Evolutionary conservation across 2,329 filamentous ascomycete species (phyloP), one percentile per base, ranked within the genome.

Genomic region (Boeremia lycopersici): DNA sequence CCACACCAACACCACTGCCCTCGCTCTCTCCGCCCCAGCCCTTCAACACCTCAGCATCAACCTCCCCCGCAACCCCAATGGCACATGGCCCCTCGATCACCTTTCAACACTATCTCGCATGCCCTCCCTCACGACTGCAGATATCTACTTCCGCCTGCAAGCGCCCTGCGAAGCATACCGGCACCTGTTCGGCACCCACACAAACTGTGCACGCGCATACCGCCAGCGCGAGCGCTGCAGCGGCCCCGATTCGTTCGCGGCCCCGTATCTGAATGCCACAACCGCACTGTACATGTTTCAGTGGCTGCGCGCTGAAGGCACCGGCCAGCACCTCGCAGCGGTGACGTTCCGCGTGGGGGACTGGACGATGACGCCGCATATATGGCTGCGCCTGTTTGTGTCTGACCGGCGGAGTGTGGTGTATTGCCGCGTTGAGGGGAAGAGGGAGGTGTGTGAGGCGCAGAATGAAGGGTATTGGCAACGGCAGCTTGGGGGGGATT

Each of bases 341-440:
- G 50, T 59, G 1, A 62, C 48, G 0, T 62, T 65, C 31, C 58
- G 45, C 23, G 42, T 46, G 3, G 62, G 62, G 3, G 59, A 65
- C 19, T 66, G 56, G 58, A 30, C 23, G 0, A 31, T 46, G n/a
- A 1, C 0, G 4, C 34, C 39, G 51, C 17, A 19, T 17, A n/a
- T 30, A 38, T 17, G 15, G 23, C 2, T 23, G 8, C n/a, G 19
- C 15, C 23, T 2, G 26, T 8, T 19, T 23, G n/a, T 60, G 45
- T 47, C n/a, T 48, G 19, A 51, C 1, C 34, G 34, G 8, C n/a
- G 45, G 15, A 13, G 17, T 11, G 19, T 9, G 10, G 44, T 47
- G 26, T 11, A 23, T 11, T 48, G 45, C n/a, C 39, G 15, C 3
- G 8, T 48, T 9, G 28, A 31, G 25, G 6, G 56, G 6, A 48